These are phyloP conservation scores for Globisporangium carolinianum DNA, from an alignment of 352 stramenopile species.

Conservation along the genomic window DNA sequence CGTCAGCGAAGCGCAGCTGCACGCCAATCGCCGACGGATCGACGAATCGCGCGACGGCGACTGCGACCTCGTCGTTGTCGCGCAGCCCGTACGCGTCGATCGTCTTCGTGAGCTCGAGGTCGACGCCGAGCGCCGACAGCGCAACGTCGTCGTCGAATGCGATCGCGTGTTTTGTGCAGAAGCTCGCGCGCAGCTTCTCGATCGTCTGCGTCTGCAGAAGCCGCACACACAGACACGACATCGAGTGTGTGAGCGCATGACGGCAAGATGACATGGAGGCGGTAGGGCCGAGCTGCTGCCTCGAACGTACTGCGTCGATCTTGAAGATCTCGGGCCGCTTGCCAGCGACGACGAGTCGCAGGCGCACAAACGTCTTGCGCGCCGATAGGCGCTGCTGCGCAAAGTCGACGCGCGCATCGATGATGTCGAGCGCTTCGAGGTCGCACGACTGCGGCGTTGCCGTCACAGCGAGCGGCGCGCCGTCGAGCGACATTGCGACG, in stretches of 20 bases:
- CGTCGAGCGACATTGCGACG: slow-evolving; percentile 59
- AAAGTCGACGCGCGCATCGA: slow-evolving; percentile 75
- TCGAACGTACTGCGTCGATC: slow-evolving; percentile 50
- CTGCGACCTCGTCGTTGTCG: slow-evolving; percentile 56
- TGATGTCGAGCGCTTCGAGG: slow-evolving; percentile 33
- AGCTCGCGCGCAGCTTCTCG: slow-evolving; percentile 54
- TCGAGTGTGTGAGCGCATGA: too few relatives aligned
- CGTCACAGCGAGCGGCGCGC: slow-evolving; percentile 21
- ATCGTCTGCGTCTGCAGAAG: slow-evolving; percentile 36
- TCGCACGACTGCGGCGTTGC: slow-evolving; percentile 17
- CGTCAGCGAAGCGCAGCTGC: slow-evolving; percentile 37
- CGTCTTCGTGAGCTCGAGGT: slow-evolving; percentile 29
- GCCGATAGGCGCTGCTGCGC: slow-evolving; percentile 30
- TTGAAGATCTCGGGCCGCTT: slow-evolving; percentile 55
- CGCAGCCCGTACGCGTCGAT: slow-evolving; percentile 47
- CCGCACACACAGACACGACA: too few relatives aligned
- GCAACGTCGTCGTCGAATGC: slow-evolving; percentile 34
- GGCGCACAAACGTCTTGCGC: slow-evolving; percentile 52
- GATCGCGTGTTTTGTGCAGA: slow-evolving; percentile 58
- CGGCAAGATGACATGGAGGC: too few relatives aligned
- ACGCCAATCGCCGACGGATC: slow-evolving; percentile 28
- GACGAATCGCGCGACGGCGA: slow-evolving; percentile 34
- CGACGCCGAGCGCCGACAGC: slow-evolving; percentile 39
- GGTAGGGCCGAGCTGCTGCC: too few relatives aligned
- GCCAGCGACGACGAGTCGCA: slow-evolving; percentile 47